A percentile compares a stretch with the other conserved stretches of the same genome.
phyloP scores from a whole-genome alignment of 2,329 filamentous ascomycete species.

The Lecanoromycetidae sp. region DNA sequence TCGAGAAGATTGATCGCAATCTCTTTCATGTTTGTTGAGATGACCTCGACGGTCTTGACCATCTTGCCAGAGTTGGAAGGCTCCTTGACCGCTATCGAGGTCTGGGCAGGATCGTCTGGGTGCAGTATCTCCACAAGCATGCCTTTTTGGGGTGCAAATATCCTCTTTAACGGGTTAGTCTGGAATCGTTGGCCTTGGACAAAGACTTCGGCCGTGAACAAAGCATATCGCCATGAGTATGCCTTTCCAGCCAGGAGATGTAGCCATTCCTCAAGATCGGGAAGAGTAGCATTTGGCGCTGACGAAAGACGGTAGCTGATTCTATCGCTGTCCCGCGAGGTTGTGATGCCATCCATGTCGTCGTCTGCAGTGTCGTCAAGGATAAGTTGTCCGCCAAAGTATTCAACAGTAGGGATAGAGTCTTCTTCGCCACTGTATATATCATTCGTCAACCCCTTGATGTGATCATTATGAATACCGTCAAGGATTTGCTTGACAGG shows the following conservation, averaged over 20 bases:
- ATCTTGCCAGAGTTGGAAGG: conserved; percentile 76
- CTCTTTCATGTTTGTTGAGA: conserved; percentile 60
- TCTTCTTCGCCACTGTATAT: conserved; percentile 63
- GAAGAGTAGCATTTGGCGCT: conserved; percentile 60
- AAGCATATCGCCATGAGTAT: conserved; percentile 87
- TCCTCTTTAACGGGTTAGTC: conserved; percentile 86
- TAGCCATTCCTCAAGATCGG: conserved; percentile 72
- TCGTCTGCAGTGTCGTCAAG: conserved; percentile 57
- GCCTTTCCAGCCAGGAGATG: conserved; percentile 71
- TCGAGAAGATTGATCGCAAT: conserved; percentile 87
- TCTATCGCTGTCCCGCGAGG: conserved; percentile 68
- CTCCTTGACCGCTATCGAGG: conserved; percentile 75
- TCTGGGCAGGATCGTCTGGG: conserved; percentile 72
- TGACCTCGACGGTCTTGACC: conserved; percentile 77
- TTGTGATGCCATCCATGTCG: conserved; percentile 75
- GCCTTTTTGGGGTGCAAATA: conserved; percentile 75
- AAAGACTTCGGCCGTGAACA: conserved; percentile 86
- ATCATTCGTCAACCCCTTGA: conserved; percentile 64
- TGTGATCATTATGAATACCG: conserved; percentile 78
- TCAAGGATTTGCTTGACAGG: conserved; percentile 92
- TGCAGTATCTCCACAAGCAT: conserved; percentile 79
- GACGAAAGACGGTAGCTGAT: conserved; percentile 72
- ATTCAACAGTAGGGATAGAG: conserved; percentile 75
- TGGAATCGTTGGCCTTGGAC: conserved; percentile 95
- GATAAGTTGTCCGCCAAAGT: conserved; percentile 77